These are phyloP conservation scores for Endoconidiophora polonica DNA, from an alignment of 2,329 filamentous ascomycete species.

Conservation along the genomic window DNA sequence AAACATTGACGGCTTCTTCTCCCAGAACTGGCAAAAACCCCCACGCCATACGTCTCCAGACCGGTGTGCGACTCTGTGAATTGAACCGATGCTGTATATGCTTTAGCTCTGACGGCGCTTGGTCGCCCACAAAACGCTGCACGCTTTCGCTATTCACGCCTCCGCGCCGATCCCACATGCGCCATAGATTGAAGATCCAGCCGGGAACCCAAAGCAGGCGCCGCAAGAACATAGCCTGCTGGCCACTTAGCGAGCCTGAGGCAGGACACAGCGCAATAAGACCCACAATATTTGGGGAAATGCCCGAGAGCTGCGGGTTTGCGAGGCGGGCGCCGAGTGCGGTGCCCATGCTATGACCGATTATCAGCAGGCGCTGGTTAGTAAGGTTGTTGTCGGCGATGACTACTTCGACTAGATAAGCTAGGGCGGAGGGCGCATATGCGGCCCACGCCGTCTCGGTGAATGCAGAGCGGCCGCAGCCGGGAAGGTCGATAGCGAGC, in stretches of 20 bases:
- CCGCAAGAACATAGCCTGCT: constrained; percentile 27
- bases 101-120: constrained; percentile 48
- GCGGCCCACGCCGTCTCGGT: constrained; percentile 54
- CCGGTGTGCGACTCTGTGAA: constrained; percentile 61
- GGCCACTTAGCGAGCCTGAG: constrained; percentile 42
- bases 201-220: constrained; percentile 52
- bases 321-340: constrained; percentile 60
- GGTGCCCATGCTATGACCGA: constrained; percentile 85
- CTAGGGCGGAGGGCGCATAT: constrained; percentile 61
- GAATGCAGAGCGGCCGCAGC: constrained; percentile 70
- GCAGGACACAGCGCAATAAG: constrained; percentile 70
- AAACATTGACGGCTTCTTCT: constrained; percentile 41
- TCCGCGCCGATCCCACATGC: constrained; percentile 62
- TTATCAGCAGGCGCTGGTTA: constrained; percentile 58
- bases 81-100: constrained; percentile 61
- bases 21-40: constrained; percentile 42
- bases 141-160: constrained; percentile 67
- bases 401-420: constrained; percentile 55
- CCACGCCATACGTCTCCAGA: constrained; percentile 67
- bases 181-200: constrained; percentile 58
- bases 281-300: constrained; percentile 18
- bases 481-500: constrained; percentile 76
- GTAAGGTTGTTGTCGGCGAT: constrained; percentile 59
- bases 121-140: constrained; percentile 52
- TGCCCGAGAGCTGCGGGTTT: constrained; percentile 35